Evolutionary conservation across 371 early-diverging fungal genomes (phyloP).

Genomic region (Mucor lusitanicus): DNA sequence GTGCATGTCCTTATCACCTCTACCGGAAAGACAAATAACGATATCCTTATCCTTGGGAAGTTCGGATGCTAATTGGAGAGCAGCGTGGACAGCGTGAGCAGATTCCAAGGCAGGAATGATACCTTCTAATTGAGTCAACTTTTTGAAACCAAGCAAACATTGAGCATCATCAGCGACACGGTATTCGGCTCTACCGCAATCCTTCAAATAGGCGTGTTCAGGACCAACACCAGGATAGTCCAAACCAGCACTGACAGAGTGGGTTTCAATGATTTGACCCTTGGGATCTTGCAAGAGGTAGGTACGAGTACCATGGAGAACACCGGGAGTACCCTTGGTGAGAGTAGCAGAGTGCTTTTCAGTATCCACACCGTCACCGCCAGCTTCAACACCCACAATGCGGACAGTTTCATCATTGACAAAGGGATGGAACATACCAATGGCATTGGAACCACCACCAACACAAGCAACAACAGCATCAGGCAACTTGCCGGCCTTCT

Average conservation of each 20-base stretch:
- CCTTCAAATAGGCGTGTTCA: slow-evolving; percentile 93
- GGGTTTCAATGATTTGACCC: slow-evolving; percentile 95
- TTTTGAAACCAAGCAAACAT: slow-evolving; percentile 87
- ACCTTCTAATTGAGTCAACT: slow-evolving; percentile 87
- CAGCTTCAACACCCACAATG: slow-evolving; percentile 94
- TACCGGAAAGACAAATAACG: slow-evolving; percentile 89
- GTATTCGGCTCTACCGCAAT: slow-evolving; percentile 86
- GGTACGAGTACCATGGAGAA: slow-evolving; percentile 95
- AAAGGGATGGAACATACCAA: slow-evolving; percentile 97
- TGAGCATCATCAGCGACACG: slow-evolving; percentile 83
- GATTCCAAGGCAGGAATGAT: slow-evolving; percentile 96
- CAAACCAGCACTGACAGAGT: slow-evolving; percentile 93
- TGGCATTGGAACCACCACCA: slow-evolving; percentile 92
- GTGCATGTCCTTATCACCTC: slow-evolving; percentile 97
- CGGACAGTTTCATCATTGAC: slow-evolving; percentile 79
- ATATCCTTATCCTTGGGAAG: slow-evolving; percentile 82
- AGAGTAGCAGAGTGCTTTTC: slow-evolving; percentile 90
- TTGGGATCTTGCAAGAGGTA: slow-evolving; percentile 90
- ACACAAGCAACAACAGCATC: slow-evolving; percentile 96
- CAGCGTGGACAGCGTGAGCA: slow-evolving; percentile 89
- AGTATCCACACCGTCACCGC: slow-evolving; percentile 86
- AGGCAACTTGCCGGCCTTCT: slow-evolving; percentile 83
- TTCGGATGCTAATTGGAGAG: slow-evolving; percentile 76
- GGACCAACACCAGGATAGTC: slow-evolving; percentile 98
- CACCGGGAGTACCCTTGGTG: slow-evolving; percentile 86